Base-by-base conservation (phyloP, 805 yeast genomes). In the Wickerhamomyces canadensis region DNA sequence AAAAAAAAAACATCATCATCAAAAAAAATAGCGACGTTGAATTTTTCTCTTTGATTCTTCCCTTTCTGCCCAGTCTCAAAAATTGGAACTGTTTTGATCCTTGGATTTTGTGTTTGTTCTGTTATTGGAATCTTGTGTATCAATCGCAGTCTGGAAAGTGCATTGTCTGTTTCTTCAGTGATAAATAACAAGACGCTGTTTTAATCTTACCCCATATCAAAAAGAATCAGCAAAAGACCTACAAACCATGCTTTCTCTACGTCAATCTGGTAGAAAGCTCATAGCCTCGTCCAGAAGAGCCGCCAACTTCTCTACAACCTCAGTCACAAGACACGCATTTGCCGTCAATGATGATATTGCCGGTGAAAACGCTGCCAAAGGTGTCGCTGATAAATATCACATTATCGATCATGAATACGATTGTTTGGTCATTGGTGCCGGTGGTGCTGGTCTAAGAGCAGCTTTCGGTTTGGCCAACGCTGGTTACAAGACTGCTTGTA, bases 401-500 rank as follows among this genome's bases (percentile, higher is more conserved):
- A 81, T 91, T 47, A 81, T 91, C 50, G 98, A 91, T 67, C 98
- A 91, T 65, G 98, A 93, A 65, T 91, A 93, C 67, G 98, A 91
- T 70, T 88, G 96, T 73, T 79, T 91, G 34, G 98, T 91, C 42
- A 88, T 91, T 38, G 98, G 98, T 58, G 98, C 98, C 40, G 98
- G 98, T 58, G 98, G 98, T 63, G 98, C 98, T 34, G 98, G 98
- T 60, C 72, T 91, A 44, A 81, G 98, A 69, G 98, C 98, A 29
- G 98, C 98, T 27, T 93, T 91, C 54, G 98, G 98, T 48, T 74
- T 91, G 41, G 96, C 97, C 41, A 89, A 87, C 60, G 95, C 95
- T 38, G 98, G 98, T 31, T 91, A 74, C 72, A 91, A 93, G 65
- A 91, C 96, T 32, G 98, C 98, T 26, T 93, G 98, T 78, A 78